Evolutionary conservation across 176 grass and related monocot species (phyloP), one percentile per base, ranked within the genome.

Genomic region (Puya raimondii): DNA sequence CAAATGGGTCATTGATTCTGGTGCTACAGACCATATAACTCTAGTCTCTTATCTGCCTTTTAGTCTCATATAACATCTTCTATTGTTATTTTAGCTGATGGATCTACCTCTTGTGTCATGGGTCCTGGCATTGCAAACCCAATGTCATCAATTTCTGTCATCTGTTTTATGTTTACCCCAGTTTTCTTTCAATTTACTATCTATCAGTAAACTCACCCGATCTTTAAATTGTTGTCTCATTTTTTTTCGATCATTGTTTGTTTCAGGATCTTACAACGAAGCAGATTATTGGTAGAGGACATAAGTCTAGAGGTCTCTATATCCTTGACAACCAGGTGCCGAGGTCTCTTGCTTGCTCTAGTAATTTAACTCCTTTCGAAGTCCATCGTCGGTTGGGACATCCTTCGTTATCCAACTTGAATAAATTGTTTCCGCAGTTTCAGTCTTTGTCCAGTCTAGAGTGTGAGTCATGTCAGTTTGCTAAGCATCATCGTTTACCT

Each of bases 381-480:
- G 27, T 8, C 1, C 29, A 68, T 48, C 49, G 65, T 68, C 29
- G 27, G 12, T 48, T 68, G 27, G 33, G 65, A 2, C 27, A 48
- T 68, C 65, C 65, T 2, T 68, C 11, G 14, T 68, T 49, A 9
- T 49, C 65, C 27, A n/a, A 0, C 17, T 49, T 48, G 1, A 68
- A 68, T 42, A 48, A 48, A 3, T 18, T 68, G 11, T 18, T 12
- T 68, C 13, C 26, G 9, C 27, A 47, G 11, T 68, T 49, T 49
- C 21, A 25, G 12, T 23, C 21, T 12, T 27, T 65, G 21, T 65
- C 21, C 26, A 3, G 1, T 3, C 26, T 65, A 29, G 21, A 12
- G 63, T 65, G 63, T 65, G 63, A 65, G 63, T 65, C 63, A 12
- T 65, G 63, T 65, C 8, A 65, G 18, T 65, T 65, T 11, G 63